These are phyloP conservation scores for Neurospora sp. DNA, from an alignment of 495 filamentous ascomycete species.

Conservation along the genomic window DNA sequence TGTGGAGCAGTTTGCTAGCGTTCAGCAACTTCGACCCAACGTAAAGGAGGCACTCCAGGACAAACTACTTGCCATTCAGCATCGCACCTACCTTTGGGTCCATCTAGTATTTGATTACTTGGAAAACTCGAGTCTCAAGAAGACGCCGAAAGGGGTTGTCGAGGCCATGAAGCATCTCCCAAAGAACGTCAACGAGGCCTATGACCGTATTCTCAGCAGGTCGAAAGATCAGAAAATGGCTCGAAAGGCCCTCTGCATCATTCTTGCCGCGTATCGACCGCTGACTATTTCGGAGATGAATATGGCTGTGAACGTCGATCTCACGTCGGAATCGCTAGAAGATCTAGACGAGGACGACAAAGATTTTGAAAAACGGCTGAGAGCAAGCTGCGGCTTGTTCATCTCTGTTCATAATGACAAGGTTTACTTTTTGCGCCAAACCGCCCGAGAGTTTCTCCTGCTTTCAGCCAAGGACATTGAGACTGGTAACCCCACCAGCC, in stretches of 20 bases:
- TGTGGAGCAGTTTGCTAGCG: neutral
- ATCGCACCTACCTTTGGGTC: constrained; percentile 14
- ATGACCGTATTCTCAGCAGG: constrained; percentile 14
- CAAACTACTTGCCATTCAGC: neutral
- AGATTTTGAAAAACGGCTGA: constrained; percentile 5
- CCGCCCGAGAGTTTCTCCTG: constrained; percentile 16
- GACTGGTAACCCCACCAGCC: no score
- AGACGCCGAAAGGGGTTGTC: constrained; percentile 6
- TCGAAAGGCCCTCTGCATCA: constrained; percentile 9
- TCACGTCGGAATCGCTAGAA: neutral
- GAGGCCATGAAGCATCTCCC: constrained; percentile 5
- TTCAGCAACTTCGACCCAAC: neutral
- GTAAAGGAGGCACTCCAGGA: neutral
- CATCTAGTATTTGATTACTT: constrained; percentile 10
- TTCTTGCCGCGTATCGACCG: constrained; percentile 12
- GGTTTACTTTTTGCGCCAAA: constrained; percentile 22
- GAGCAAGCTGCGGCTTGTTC: constrained; percentile 15
- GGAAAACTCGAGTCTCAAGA: neutral
- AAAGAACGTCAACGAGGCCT: constrained; percentile 10
- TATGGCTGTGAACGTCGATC: constrained; percentile 2
- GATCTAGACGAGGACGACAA: constrained; percentile 10
- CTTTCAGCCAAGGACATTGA: no score
- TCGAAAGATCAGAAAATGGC: neutral
- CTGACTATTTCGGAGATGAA: constrained; percentile 9
- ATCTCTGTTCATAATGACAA: constrained; percentile 12